These are phyloP conservation scores for Suhomyces xylopsoci DNA, from an alignment of 805 yeast species.

Conservation along the genomic window DNA sequence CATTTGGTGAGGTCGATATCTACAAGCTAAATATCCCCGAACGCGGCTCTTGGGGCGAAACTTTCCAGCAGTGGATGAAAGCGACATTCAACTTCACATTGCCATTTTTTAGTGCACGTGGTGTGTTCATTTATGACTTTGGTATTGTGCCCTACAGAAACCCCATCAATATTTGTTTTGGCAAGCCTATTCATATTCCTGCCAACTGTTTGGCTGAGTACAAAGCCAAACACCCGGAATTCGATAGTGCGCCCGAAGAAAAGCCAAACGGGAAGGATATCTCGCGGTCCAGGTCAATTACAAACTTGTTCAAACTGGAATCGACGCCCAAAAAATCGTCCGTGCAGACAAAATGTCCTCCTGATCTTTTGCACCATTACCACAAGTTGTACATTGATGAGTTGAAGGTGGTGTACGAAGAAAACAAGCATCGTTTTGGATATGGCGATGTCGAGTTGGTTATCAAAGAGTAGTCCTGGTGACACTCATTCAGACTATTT, in stretches of 20 bases:
- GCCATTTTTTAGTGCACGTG: slow-evolving; percentile 90
- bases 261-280: slow-evolving; percentile 32
- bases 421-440: slow-evolving; percentile 56
- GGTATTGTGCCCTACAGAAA: slow-evolving; percentile 86
- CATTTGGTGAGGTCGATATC: slow-evolving; percentile 81
- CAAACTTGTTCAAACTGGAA: slow-evolving; percentile 27
- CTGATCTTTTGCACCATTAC: slow-evolving; percentile 55
- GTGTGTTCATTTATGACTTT: slow-evolving; percentile 87
- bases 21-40: slow-evolving; percentile 43
- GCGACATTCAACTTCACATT: slow-evolving; percentile 73
- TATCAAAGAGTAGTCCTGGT: slow-evolving; percentile 37
- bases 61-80: slow-evolving; percentile 72
- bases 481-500: background rate
- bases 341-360: slow-evolving; percentile 31
- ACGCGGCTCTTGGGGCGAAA: slow-evolving; percentile 45
- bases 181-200: slow-evolving; percentile 63
- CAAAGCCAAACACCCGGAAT: slow-evolving; percentile 28
- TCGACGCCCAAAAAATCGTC: slow-evolving; percentile 12
- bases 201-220: slow-evolving; percentile 31
- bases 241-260: slow-evolving; percentile 10
- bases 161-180: slow-evolving; percentile 73
- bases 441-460: slow-evolving; percentile 47
- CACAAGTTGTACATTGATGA: slow-evolving; percentile 70
- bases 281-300: slow-evolving; percentile 20
- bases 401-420: slow-evolving; percentile 60